Base-by-base conservation (phyloP, 2,329 filamentous ascomycete species). In the Huntiella decipiens region DNA sequence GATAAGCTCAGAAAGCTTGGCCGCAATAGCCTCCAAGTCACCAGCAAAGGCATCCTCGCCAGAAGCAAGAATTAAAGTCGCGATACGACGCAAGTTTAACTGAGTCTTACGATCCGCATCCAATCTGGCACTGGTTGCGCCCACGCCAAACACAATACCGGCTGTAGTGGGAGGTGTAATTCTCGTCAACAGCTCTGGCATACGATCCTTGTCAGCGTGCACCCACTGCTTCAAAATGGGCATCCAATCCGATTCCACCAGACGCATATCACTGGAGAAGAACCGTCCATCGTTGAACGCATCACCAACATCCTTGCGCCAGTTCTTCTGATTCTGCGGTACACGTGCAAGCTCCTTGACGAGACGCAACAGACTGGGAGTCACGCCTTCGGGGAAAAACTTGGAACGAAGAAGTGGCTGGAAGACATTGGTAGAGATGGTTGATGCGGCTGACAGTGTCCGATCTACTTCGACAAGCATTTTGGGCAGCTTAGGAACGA, bases 141-240 rank as follows among this genome's bases (percentile, higher is more conserved):
- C 92, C 0, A 98, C 91, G n/a, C 91, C 91, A 56, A 98, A 98
- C 58, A 98, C 88, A 54, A 98, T 92, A 6, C 91, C 91, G 0
- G 92, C 91, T 11, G 87, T 88, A 1, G 87, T 85, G 4, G 91
- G 91, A 3, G 87, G 74, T 4, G 78, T 78, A 51, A 98, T 73
- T 15, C 85, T 79, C 34, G 73, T 68, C 6, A 96, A 63, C 3
- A 95, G 66, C 51, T 98, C 91, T 0, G 78, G 67, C 62, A 98
- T 72, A 40, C 82, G 77, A 46, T 95, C 87, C 61, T 93, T 95
- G 60, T 98, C 91, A 12, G 74, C 74, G 11, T 87, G 64, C 3
- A 77, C 72, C 82, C 87, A 94, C 58, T 94, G 85, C 35, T 76
- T 78, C 16, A 98, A 62, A 11, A 96, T 68, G 0, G 80, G 77